A percentile compares a stretch with the other conserved stretches of the same genome.
phyloP scores from a whole-genome alignment of 495 filamentous ascomycete species.

The Niebla homalea region DNA sequence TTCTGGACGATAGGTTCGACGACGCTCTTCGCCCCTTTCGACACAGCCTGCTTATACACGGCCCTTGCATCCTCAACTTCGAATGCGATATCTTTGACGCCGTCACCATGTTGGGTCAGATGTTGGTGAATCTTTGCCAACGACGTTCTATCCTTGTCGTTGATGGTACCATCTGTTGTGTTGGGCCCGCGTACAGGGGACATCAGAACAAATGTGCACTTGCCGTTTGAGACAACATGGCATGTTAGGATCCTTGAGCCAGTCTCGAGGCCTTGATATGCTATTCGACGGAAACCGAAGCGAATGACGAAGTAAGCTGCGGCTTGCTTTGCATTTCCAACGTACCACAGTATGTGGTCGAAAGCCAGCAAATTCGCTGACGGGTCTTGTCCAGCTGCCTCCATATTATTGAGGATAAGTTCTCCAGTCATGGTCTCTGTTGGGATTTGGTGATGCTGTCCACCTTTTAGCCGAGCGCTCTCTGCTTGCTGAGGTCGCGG shows the following conservation, averaged over 20 bases:
- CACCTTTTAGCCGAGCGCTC: too few species aligned
- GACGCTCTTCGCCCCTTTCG: conserved; percentile 49
- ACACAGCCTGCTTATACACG: conserved; percentile 41
- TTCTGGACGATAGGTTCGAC: conserved; percentile 34
- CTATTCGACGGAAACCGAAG: conserved; percentile 17
- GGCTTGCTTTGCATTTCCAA: conserved; percentile 90
- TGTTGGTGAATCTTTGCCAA: conserved; percentile 62
- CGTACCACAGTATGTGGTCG: conserved; percentile 84
- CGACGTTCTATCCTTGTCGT: conserved; percentile 37
- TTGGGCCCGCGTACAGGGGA: conserved; percentile 49
- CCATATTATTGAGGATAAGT: too few species aligned
- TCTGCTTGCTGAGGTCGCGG: too few species aligned
- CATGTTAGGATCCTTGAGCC: conserved; percentile 61
- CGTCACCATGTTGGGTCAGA: conserved; percentile 50
- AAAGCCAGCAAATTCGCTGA: conserved; percentile 55
- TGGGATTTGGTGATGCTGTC: too few species aligned
- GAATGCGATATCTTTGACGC: conserved; percentile 82
- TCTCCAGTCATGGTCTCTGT: too few species aligned
- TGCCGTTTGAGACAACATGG: conserved; percentile 66
- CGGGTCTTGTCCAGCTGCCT: conserved; percentile 10
- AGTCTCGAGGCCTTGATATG: conserved; percentile 79
- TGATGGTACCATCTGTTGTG: conserved; percentile 34
- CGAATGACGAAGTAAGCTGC: conserved; percentile 69
- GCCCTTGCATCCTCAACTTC: conserved; percentile 73
- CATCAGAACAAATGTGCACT: conserved; percentile 5